Percentiles rank a stretch among this genome's conserved stretches.
Evolutionary conservation across 441 rosid species (phyloP).

Genomic region (Aleurites moluccanus): DNA sequence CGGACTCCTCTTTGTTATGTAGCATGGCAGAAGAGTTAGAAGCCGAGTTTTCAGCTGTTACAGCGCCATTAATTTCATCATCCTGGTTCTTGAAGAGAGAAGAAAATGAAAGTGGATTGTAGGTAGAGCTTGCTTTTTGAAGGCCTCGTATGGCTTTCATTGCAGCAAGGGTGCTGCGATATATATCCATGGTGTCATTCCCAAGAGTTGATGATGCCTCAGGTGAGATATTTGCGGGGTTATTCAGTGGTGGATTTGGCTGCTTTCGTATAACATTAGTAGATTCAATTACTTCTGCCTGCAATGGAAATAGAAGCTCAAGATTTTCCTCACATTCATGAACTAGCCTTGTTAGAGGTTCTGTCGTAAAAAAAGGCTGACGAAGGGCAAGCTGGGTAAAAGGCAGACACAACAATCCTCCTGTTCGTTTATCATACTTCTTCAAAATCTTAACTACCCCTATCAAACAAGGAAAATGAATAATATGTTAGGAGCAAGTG

Average conservation of each 20-base stretch:
- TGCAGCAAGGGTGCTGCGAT: conserved; percentile 92
- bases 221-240: conserved; percentile 29
- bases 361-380: conserved; percentile 85
- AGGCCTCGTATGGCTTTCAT: conserved; percentile 89
- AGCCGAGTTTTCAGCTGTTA: conserved; percentile 71
- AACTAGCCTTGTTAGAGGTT: conserved; percentile 81
- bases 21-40: conserved; percentile 41
- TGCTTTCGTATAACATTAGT: conserved; percentile 27
- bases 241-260: conserved; percentile 26
- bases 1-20: conserved; percentile 44
- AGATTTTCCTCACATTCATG: conserved; percentile 88
- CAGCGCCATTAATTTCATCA: conserved; percentile 57
- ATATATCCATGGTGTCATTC: conserved; percentile 69
- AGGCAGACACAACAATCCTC: conserved; percentile 70
- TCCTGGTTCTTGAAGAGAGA: conserved; percentile 52
- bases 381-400: conserved; percentile 80
- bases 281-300: conserved; percentile 83
- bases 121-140: conserved; percentile 89
- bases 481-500: conserved; percentile 23
- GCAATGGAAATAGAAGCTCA: conserved; percentile 83
- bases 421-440: conserved; percentile 91
- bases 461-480: conserved; percentile 30
- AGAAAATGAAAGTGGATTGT: conserved; percentile 74
- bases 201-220: conserved; percentile 57
- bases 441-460: conserved; percentile 87